Percentiles rank a stretch among this genome's conserved stretches.
Evolutionary conservation across 306 rosid genomes (phyloP).

Genomic region (Sphenostylis stenocarpa): DNA sequence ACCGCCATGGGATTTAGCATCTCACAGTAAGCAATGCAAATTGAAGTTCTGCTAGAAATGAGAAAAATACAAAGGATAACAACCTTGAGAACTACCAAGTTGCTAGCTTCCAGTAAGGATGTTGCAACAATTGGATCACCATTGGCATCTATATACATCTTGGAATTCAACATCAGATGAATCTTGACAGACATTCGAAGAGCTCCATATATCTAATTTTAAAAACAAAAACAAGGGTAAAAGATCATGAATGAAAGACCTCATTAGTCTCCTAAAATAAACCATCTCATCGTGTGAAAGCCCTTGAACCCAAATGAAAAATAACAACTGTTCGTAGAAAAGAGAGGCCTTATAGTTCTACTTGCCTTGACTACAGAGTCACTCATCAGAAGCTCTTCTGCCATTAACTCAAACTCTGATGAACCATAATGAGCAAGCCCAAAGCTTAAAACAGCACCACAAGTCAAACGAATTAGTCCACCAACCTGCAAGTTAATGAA

Average conservation of each 20-base stretch:
- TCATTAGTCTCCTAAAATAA: conserved; percentile 19
- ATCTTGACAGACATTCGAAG: conserved; percentile 97
- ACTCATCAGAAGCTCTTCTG: conserved; percentile 99
- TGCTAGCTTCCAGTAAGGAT: conserved; percentile 90
- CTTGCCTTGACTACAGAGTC: conserved; percentile 87
- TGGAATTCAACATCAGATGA: conserved; percentile 87
- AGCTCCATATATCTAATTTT: conserved; percentile 82
- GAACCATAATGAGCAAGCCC: conserved; percentile 91
- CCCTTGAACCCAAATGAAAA: conserved; percentile 1
- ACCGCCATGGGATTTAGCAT: conserved; percentile 31
- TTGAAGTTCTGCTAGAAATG: conserved; percentile 18
- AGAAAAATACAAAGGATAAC: conserved; percentile 28
- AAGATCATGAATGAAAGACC: conserved; percentile 9
- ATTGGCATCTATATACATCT: conserved; percentile 78
- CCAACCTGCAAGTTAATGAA: conserved; percentile 62
- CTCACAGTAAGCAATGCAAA: conserved; percentile 32
- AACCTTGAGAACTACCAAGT: conserved; percentile 94
- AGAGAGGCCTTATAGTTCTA: conserved; percentile 25
- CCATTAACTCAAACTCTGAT: conserved; percentile 96
- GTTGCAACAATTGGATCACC: conserved; percentile 76
- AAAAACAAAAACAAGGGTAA: neutral
- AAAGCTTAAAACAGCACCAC: conserved; percentile 75
- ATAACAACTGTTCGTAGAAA: neutral
- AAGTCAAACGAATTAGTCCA: conserved; percentile 79
- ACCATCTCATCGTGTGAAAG: neutral